Evolutionary conservation across 345 rosid genomes (phyloP), one percentile per base, ranked within the genome.

Genomic region (Capsella bursapastoris): DNA sequence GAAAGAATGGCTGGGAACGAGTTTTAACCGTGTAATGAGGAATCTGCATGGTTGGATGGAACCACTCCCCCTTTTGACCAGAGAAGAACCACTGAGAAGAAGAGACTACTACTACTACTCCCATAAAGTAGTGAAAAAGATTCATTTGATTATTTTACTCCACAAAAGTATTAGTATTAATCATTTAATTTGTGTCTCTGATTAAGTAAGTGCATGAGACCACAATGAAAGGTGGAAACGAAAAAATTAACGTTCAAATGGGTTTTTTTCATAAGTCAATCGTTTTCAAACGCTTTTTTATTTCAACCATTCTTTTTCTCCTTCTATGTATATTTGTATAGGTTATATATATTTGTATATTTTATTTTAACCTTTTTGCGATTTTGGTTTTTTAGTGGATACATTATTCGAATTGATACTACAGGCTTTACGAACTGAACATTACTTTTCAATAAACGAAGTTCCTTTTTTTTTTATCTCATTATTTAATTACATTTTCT

Each of bases 11-110:
- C 31, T 66, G 44, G 66, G 72, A 50, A 38, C 52, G 16, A 66
- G 40, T 66, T 59, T 74, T 58, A 66, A 74, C 78, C 78, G 43
- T 66, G 32, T 66, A 74, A 74, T 74, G 41, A 57, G 72, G 78
- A 74, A 74, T 74, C 78, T 74, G 61, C 45, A 66, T 66, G 71
- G 78, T 74, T 74, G 78, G 72, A 66, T 66, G 66, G 60, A 74
- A 74, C 67, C 72, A 66, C 27, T 58, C 56, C 53, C 61, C 56
- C 53, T 55, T 74, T 74, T 74, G 78, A 74, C 78, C 67, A 3
- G 29, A 67, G 37, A 74, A 28, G 61, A 66, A 40, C 78, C 72
- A 57, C 61, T 28, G 0, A 29, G 51, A 22, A 22, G 25, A 22
- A 22, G 25, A 22, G 25, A 22, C 25, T 22, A 22, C 25, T 22